These are phyloP conservation scores for Cryptococcus maquisensis DNA, from an alignment of 1,284 basidiomycete species.

Conservation along the genomic window DNA sequence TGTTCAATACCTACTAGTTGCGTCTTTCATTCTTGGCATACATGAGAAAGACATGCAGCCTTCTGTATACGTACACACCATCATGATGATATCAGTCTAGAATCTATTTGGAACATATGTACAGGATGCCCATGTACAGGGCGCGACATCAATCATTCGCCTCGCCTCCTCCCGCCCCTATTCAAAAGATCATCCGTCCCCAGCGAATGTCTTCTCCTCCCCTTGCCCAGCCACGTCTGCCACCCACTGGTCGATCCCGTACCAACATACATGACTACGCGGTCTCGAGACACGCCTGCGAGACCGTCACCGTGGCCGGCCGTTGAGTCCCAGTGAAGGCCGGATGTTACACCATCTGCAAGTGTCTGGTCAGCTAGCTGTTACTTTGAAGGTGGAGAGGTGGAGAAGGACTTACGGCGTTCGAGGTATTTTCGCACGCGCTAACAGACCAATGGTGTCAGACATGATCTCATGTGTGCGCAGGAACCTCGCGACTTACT, in stretches of 20 bases:
- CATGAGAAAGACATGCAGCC: too few relatives aligned
- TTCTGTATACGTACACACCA: not conserved
- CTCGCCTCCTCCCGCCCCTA: not conserved
- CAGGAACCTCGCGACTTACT: conserved; percentile 7
- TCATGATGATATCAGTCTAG: not conserved
- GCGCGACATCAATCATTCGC: too few relatives aligned
- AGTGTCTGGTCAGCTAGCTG: not conserved
- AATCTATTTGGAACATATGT: not conserved
- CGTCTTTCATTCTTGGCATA: too few relatives aligned
- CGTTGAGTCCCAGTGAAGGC: conserved; percentile 64
- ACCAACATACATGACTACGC: conserved; percentile 64
- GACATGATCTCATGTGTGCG: not conserved
- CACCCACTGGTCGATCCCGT: conserved; percentile 39
- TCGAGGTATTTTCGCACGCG: conserved; percentile 68
- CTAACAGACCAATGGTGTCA: conserved; percentile 43
- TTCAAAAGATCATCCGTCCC: conserved; percentile 18
- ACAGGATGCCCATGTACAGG: too few relatives aligned
- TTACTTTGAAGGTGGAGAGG: not conserved
- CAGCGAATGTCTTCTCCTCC: conserved; percentile 26
- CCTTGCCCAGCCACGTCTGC: conserved; percentile 27
- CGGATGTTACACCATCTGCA: conserved; percentile 65
- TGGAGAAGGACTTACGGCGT: conserved; percentile 37
- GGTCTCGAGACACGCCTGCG: conserved; percentile 55
- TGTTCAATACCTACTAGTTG: not conserved
- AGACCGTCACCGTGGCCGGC: conserved; percentile 71